Percentiles rank a stretch among this genome's conserved stretches.
Conservation (phyloP, 2,329 filamentous ascomycete species). For the Phialophora expanda region DNA sequence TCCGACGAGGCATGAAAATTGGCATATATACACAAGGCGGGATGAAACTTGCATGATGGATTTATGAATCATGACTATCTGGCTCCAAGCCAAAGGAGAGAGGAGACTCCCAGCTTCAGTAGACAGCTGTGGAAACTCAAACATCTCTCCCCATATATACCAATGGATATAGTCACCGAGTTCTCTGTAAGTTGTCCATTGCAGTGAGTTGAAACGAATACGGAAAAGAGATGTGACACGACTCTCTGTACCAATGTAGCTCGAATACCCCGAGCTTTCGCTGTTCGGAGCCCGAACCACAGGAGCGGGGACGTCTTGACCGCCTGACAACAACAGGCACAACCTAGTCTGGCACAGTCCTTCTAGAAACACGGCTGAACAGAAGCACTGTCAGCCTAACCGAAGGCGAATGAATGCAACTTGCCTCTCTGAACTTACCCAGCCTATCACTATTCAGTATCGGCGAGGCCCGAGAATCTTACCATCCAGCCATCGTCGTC, state of each 20-base stretch:
- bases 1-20: conserved; percentile 12
- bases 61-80: conserved; percentile 5
- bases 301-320: not conserved
- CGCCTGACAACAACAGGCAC: not conserved
- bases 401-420: not conserved
- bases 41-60: not conserved
- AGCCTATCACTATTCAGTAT: not conserved
- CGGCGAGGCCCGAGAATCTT: conserved; percentile 10
- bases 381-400: conserved; percentile 2
- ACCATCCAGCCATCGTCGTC: conserved; percentile 3
- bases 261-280: conserved; percentile 1
- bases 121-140: not conserved
- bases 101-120: not conserved
- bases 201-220: not conserved
- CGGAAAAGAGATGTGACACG: not conserved
- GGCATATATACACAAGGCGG: not conserved
- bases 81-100: not conserved
- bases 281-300: not conserved
- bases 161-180: conserved; percentile 11
- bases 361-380: conserved; percentile 8
- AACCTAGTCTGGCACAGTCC: not conserved
- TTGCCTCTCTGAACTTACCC: not conserved
- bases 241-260: not conserved
- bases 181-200: not conserved
- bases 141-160: conserved; percentile 1